Conservation (phyloP, 345 rosid genomes). For the Melaleuca quinquenervia region DNA sequence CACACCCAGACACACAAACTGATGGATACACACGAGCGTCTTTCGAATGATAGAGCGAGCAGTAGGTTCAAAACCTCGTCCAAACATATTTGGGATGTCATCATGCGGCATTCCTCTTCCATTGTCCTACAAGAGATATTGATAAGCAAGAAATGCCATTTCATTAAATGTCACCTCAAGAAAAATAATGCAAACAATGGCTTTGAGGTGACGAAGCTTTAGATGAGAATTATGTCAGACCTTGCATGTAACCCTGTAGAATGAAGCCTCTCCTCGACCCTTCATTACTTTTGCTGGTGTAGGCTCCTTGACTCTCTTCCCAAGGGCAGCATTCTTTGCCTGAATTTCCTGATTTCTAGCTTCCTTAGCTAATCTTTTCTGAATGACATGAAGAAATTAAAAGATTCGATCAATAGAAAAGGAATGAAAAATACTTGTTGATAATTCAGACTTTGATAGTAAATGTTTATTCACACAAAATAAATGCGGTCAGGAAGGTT, state of each 20-base stretch:
- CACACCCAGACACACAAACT: background rate
- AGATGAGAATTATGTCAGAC: slow-evolving; percentile 25
- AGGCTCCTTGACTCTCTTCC: slow-evolving; percentile 75
- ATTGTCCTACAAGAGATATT: slow-evolving; percentile 49
- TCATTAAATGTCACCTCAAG: background rate
- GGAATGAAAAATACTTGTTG: background rate
- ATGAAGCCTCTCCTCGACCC: slow-evolving; percentile 90
- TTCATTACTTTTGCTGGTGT: slow-evolving; percentile 50
- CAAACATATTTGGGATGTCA: slow-evolving; percentile 99
- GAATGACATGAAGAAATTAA: slow-evolving; percentile 1
- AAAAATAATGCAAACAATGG: background rate
- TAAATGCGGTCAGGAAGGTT: background rate
- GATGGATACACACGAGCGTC: background rate
- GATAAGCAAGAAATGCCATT: background rate
- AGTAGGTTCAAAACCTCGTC: slow-evolving; percentile 43
- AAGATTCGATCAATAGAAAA: background rate
- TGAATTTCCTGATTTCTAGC: slow-evolving; percentile 74
- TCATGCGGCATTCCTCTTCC: slow-evolving; percentile 99
- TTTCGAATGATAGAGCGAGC: background rate
- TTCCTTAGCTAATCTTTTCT: slow-evolving; percentile 91
- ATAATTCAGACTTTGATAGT: background rate
- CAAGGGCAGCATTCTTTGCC: slow-evolving; percentile 64
- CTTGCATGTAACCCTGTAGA: slow-evolving; percentile 93
- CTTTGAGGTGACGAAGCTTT: background rate
- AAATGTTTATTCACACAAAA: background rate